phyloP scores from a whole-genome alignment of 164 flowering plant genomes.

The Houttuynia cordata region DNA sequence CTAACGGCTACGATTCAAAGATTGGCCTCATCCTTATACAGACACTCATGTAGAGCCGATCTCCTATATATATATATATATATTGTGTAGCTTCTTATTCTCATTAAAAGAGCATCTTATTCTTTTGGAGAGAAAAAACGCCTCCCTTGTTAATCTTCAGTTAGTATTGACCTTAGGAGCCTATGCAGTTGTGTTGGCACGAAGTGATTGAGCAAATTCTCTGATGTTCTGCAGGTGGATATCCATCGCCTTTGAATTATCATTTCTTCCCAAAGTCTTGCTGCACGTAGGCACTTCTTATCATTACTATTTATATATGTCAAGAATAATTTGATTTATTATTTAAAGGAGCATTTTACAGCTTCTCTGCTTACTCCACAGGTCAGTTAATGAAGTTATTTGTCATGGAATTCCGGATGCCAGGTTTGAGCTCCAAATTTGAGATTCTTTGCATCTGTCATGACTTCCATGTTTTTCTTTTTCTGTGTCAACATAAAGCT shows the following conservation, averaged over 20 bases:
- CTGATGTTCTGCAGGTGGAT: constrained; percentile 51
- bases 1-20: too few species aligned
- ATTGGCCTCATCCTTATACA: too few species aligned
- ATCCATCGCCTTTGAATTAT: constrained; percentile 95
- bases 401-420: constrained; percentile 99
- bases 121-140: neutral
- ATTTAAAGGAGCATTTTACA: constrained; percentile 5
- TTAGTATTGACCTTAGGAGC: neutral
- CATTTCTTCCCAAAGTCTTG: constrained; percentile 96
- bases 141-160: neutral
- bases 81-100: too few species aligned
- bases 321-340: neutral
- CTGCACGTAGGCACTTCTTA: constrained; percentile 98
- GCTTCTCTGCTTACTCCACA: constrained; percentile 14
- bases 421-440: constrained; percentile 31
- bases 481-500: neutral
- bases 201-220: too few species aligned
- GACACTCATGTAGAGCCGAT: too few species aligned
- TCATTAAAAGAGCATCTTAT: too few species aligned
- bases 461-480: neutral
- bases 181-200: neutral
- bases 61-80: too few species aligned
- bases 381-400: constrained; percentile 96
- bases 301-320: neutral
- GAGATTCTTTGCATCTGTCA: neutral